Conservation (phyloP, 805 yeast genomes). For the Suhomyces prunicola region DNA sequence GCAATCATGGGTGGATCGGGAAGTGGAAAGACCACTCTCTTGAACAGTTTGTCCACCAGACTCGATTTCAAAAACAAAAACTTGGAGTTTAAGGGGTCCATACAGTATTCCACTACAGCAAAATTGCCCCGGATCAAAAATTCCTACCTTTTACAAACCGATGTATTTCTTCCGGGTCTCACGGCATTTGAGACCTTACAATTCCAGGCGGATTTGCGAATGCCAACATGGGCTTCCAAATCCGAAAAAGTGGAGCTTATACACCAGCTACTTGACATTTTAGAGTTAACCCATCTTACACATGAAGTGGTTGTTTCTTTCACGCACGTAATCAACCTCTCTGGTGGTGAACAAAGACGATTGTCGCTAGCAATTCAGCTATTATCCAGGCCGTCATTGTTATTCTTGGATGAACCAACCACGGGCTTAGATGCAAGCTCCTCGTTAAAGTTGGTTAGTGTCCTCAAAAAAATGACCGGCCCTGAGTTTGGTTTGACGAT, state of each 20-base stretch:
- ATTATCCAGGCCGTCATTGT: conserved; percentile 19
- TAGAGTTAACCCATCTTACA: conserved; percentile 17
- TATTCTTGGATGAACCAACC: conserved; percentile 28
- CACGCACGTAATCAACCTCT: conserved; percentile 15
- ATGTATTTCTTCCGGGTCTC: conserved; percentile 23
- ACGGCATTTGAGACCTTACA: conserved; percentile 20
- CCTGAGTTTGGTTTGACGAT: conserved; percentile 24
- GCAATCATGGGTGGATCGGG: conserved; percentile 32
- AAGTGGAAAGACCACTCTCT: conserved; percentile 24
- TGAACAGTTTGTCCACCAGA: conserved; percentile 22
- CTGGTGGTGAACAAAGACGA: conserved; percentile 28
- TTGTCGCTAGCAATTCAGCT: conserved; percentile 24
- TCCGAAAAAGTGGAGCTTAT: conserved; percentile 14
- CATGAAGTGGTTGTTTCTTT: conserved; percentile 18
- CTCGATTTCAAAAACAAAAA: conserved; percentile 13
- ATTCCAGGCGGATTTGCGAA: conserved; percentile 23
- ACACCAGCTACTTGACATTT: conserved; percentile 14
- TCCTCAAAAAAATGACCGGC: conserved; percentile 19
- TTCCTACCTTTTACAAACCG: conserved; percentile 22
- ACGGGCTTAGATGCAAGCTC: conserved; percentile 26
- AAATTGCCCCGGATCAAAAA: conserved; percentile 13
- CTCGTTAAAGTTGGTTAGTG: conserved; percentile 22
- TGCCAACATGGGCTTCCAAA: conserved; percentile 12
- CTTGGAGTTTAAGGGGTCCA: conserved; percentile 17
- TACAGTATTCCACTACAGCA: conserved; percentile 11